Evolutionary conservation across 1,139 yeast species (phyloP).

Genomic region (Sugiyamaella xylanicola): DNA sequence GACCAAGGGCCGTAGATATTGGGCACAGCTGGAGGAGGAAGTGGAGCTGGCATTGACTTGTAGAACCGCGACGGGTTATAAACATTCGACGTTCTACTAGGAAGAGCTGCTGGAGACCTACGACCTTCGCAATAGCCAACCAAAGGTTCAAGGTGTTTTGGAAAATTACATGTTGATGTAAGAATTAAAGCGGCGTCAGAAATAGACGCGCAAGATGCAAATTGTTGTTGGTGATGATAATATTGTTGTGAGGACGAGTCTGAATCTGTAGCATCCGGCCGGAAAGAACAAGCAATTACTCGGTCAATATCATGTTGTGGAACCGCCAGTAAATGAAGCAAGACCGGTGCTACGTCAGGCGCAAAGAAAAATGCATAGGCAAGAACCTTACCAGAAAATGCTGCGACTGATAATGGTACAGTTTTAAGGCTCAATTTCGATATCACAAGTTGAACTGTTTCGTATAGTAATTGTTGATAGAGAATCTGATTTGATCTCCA

Average conservation of each 20-base stretch:
- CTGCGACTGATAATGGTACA: slow-evolving; percentile 61
- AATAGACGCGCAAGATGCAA: slow-evolving; percentile 6
- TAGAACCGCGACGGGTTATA: slow-evolving; percentile 7
- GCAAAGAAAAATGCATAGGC: slow-evolving; percentile 65
- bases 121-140: slow-evolving; percentile 29
- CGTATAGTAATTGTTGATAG: slow-evolving; percentile 43
- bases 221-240: slow-evolving; percentile 15
- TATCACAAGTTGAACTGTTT: slow-evolving; percentile 61
- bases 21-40: slow-evolving; percentile 13
- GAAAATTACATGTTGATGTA: slow-evolving; percentile 27
- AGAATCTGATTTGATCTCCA: slow-evolving; percentile 47
- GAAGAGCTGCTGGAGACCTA: slow-evolving; percentile 7
- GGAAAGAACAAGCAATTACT: slow-evolving; percentile 31
- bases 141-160: slow-evolving; percentile 34
- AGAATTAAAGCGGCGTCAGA: slow-evolving; percentile 13
- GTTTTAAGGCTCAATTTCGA: slow-evolving; percentile 55
- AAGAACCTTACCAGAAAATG: slow-evolving; percentile 79
- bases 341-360: slow-evolving; percentile 62
- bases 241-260: slow-evolving; percentile 3
- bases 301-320: slow-evolving; percentile 45
- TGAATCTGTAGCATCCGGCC: neutral
- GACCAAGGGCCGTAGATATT: slow-evolving; percentile 74
- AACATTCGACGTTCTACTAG: slow-evolving; percentile 5
- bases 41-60: slow-evolving; percentile 12
- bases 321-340: slow-evolving; percentile 63